Evolutionary conservation across 169 alveolate genomes (phyloP).

Genomic region (Cryptosporidium meleagridis): DNA sequence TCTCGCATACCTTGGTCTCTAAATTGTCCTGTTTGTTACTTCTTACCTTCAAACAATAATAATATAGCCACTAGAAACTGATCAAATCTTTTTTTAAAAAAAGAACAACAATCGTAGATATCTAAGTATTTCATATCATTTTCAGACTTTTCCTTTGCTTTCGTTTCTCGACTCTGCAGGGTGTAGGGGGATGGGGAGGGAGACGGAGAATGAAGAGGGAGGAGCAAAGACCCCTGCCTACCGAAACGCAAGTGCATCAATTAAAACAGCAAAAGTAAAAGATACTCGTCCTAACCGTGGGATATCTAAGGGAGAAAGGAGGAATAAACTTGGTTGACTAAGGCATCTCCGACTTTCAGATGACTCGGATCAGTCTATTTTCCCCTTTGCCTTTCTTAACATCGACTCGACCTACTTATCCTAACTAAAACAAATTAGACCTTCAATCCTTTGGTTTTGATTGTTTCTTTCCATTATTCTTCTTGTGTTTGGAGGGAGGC

Average conservation of each 20-base stretch:
- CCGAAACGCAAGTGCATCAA: background rate
- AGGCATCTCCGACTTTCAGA: background rate
- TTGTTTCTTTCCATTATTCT: background rate
- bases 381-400: background rate
- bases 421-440: background rate
- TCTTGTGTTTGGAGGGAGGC: background rate
- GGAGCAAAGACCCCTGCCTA: background rate
- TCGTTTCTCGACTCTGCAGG: too few species aligned
- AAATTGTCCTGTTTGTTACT: background rate
- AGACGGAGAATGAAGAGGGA: too few species aligned
- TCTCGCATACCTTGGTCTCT: background rate
- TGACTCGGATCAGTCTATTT: background rate
- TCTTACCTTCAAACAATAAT: background rate
- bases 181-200: too few species aligned
- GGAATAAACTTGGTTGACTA: background rate
- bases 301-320: background rate
- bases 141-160: too few species aligned
- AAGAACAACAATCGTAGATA: background rate
- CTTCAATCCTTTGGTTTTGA: background rate
- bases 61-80: background rate
- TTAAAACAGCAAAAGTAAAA: background rate
- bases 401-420: background rate
- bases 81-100: background rate
- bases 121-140: background rate
- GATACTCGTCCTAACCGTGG: background rate